Base-by-base conservation (phyloP, 2,329 filamentous ascomycete species). In the Pezicula radicicola region DNA sequence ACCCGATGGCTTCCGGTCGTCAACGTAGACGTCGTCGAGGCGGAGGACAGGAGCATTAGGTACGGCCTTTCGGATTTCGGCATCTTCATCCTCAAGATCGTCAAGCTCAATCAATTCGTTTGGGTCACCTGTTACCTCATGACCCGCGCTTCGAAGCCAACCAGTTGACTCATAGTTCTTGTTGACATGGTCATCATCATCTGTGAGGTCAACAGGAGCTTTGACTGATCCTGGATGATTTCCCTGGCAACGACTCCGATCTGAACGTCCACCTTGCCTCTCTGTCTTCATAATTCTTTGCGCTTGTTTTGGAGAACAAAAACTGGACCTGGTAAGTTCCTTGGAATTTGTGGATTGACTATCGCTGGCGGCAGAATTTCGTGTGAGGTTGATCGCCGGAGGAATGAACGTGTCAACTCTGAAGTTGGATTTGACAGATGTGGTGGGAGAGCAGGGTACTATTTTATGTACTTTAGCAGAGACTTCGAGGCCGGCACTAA, bases 21-120 rank as follows among this genome's bases (percentile, higher is more conserved):
- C 42, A 15, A 16, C 39, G 45, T 52, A 49, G 7, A 55, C 54
- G 35, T 53, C 51, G 37, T 55, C 48, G 9, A 53, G 27, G 8
- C 25, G 46, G 15, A 44, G n/a, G 8, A 35, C 25, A n/a, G 30
- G 30, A 8, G 28, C 45, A 18, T 19, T 47, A 12, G 40, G 47
- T 6, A 25, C 39, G 6, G 18, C 13, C 8, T 33, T 21, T 30
- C 13, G 21, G 21, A 28, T 15, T 47, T 50, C 48, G 5, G 36
- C 25, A 13, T 52, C 49, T 13, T 54, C 52, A 6, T 54, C 52
- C 27, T 54, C 46, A 13, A 52, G 37, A 28, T 21, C 42, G 9
- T 45, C 42, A 10, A 45, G 16, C 13, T 45, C 42, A 8, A 45
- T 45, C 9, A 25, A 30, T 28, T 45, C 42, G 2, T 25, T 7